Conservation (phyloP, 176 grass and related monocot genomes). For the Triticum dicoccoides region DNA sequence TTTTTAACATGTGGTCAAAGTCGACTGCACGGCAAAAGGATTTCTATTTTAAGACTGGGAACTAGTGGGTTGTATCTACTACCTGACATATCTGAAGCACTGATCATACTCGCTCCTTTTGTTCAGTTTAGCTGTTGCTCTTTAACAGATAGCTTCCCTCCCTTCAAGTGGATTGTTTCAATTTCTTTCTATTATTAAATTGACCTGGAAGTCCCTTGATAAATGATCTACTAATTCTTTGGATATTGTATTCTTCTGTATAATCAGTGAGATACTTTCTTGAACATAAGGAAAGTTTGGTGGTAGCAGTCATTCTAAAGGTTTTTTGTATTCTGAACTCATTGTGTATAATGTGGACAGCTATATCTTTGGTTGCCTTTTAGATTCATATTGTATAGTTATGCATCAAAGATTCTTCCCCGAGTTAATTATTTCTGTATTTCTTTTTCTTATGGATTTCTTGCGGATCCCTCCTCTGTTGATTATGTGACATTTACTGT, state of each 20-base stretch:
- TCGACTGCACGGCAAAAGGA: neutral
- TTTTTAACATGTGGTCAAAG: neutral
- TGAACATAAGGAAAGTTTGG: neutral
- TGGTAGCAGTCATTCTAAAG: neutral
- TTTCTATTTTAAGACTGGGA: neutral
- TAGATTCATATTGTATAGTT: neutral
- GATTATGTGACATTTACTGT: constrained; percentile 19
- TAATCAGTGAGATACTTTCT: constrained; percentile 1
- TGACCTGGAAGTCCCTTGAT: neutral
- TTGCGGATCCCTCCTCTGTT: constrained; percentile 16
- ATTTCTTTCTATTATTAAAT: neutral
- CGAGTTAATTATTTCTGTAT: neutral
- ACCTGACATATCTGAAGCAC: neutral
- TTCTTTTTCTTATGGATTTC: constrained; percentile 4
- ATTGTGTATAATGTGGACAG: neutral
- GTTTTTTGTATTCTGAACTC: neutral
- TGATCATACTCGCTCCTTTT: neutral
- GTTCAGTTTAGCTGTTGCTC: neutral
- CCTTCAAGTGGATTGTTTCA: neutral
- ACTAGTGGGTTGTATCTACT: neutral
- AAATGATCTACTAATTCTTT: neutral
- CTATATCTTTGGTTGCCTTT: neutral
- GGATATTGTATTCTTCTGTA: neutral
- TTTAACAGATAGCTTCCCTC: neutral
- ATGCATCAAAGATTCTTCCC: neutral